Base-by-base conservation (phyloP, 1,284 basidiomycete species). In the Rhizopogon parksii region DNA sequence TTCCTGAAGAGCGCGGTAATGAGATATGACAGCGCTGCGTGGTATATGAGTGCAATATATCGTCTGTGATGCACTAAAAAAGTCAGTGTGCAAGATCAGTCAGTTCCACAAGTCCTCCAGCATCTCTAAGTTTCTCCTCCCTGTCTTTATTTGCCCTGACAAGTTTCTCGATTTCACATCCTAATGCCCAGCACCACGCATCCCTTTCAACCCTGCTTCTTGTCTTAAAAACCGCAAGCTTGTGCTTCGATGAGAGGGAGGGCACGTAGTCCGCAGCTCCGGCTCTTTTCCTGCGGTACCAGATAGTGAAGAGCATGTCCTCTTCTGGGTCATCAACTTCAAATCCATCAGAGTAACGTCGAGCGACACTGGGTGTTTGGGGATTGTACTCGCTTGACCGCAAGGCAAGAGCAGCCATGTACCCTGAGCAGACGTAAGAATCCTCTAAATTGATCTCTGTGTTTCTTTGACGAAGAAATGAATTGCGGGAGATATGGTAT, bases 171-270 rank as follows among this genome's bases (percentile, higher is more conserved):
- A 93, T 89, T 71, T 92, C 90, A 49, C 76, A 77, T 57, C 85
- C 87, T 58, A 94, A 68, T 14, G 87, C 88, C 81, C 87, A 91
- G 60, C 89, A 90, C 91, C 91, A 94, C 21, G 85, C 76, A 64
- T 94, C 91, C 25, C 91, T 72, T 66, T 94, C 91, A 40, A 92
- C 69, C 63, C 80, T 82, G 64, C 82, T 90, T 62, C 91, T 73
- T 43, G 88, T 84, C 52, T 83, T 79, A 60, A 88, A 85, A 4
- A 91, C 76, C 17, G 79, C 63, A 53, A 82, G 60, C 61, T 84
- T 85, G 54, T 81, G 72, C 62, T 84, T 84, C 42, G 76, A 73
- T 9, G 78, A 77, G 40, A 91, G 66, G 19, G 73, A 60, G 5
- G 86, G 88, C 4, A 79, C 54, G 38, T 63, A 57, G 17, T 57